phyloP scores from a whole-genome alignment of 2,329 filamentous ascomycete genomes.

The Tolypocladium capitatum region DNA sequence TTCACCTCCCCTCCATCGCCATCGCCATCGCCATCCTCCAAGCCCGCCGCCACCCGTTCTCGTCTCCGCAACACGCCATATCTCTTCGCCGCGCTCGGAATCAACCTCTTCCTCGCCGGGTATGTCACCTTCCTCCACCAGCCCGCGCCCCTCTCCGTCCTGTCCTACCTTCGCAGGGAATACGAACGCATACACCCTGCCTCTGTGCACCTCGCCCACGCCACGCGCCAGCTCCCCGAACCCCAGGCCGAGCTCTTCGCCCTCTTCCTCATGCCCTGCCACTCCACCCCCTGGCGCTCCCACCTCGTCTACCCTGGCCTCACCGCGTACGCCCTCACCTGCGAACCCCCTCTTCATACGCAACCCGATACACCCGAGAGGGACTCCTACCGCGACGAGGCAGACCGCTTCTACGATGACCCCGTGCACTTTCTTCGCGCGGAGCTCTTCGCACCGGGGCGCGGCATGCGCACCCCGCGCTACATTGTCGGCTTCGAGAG shows the following conservation, averaged over 20 bases:
- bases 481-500: constrained; percentile 51
- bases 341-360: constrained; percentile 71
- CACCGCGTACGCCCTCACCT: constrained; percentile 72
- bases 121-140: constrained; percentile 73
- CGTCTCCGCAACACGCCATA: constrained; percentile 38
- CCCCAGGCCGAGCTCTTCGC: constrained; percentile 41
- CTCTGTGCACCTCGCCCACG: constrained; percentile 10
- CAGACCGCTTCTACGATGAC: constrained; percentile 77
- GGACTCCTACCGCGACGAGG: constrained; percentile 67
- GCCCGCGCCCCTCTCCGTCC: constrained; percentile 61
- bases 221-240: constrained; percentile 7
- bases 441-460: constrained; percentile 30
- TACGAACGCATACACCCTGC: constrained; percentile 46
- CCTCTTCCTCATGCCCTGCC: constrained; percentile 88
- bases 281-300: constrained; percentile 89
- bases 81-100: constrained; percentile 42
- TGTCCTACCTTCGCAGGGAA: constrained; percentile 61
- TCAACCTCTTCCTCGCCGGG: constrained; percentile 58
- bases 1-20: constrained; percentile 33
- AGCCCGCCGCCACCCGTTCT: constrained; percentile 11
- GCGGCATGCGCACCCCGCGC: constrained; percentile 26
- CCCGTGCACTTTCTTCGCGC: constrained; percentile 37
- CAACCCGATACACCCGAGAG: constrained; percentile 47
- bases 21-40: constrained; percentile 13
- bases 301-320: constrained; percentile 67